Evolutionary conservation across 129 eudicot species (phyloP), one percentile per base, ranked within the genome.

Genomic region (Silybum marianum): DNA sequence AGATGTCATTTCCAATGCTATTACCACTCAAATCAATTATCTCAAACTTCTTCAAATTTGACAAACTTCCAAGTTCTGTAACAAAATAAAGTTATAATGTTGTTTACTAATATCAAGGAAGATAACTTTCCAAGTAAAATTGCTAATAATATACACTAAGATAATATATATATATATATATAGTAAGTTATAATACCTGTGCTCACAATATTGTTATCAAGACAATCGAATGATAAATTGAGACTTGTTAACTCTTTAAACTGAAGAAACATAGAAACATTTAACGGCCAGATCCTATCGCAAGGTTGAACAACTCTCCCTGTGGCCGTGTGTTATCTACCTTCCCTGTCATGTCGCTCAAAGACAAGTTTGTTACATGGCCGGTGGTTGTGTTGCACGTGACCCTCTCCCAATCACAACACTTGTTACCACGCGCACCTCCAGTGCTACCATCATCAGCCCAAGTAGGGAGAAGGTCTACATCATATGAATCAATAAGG

Each of bases 401-500:
- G 71, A 80, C 73, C 42, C 78, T 58, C 65, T 80, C 84, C 72
- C 84, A 72, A 23, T 80, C 78, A 80, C 84, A 80, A 72, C 78
- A 80, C 21, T 80, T 16, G 21, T 40, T 14, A 18, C 63, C 8
- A 16, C 22, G 6, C 0, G 2, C n/a, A 18, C 63, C 63, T 9
- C 10, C 0, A 2, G 26, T 65, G 22, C 7, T 21, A 16, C n/a
- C n/a, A n/a, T 58, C 75, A 71, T 72, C 76, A 72, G 39, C 60
- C 76, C 76, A 72, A 38, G 60, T 21, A 58, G 76, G 58, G 9
- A 72, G 76, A 72, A 3, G 19, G 44, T 72, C 24, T 16, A 0
- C 65, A 72, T 10, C 65, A 13, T 58, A 72, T 60, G 72, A 80
- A n/a, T 72, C 65, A 1, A 40, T 13, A 65, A 81, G 46, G 10